Evolutionary conservation across 495 filamentous ascomycete species (phyloP), one percentile per base, ranked within the genome.

Genomic region (Jackrogersella multiformis): DNA sequence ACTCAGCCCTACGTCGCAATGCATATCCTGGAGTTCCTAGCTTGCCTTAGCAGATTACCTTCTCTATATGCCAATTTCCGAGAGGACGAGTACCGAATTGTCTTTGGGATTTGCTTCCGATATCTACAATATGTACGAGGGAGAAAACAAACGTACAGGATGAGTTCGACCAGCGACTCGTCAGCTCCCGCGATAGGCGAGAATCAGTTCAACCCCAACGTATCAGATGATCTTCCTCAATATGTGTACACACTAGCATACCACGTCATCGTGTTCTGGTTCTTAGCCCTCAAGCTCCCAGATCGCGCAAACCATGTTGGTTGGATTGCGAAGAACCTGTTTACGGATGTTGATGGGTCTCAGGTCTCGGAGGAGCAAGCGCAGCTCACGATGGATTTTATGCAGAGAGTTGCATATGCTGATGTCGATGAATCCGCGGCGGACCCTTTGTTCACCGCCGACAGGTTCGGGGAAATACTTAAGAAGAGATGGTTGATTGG

Each of bases 261-360:
- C 74, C 93, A 98, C 76, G 93, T 96, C 68, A 92, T 98, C 68
- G 91, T 92, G 2, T 97, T 96, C 70, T 99, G 96, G 96, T 98
- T 97, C 74, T 80, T 98, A 53, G 90, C 92, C 5, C 74, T 98
- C 61, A 93, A 90, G 73, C 83, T 97, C 30, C 82, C 88, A 38
- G 93, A 97, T 65, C 89, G 96, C 24, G 84, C 87, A 15, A 92
- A 87, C 62, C 90, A 96, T 61, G 91, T 96, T 44, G 86, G 87
- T 44, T 97, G 92, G 92, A 97, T 98, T 64, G 89, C 91, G n/a
- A 93, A 90, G 73, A 90, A 91, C 60, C 82, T 99, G 26, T 90
- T 91, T 21, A 86, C 82, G 3, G 90, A 96, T 68, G 84, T 86
- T 15, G 82, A 89, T 65, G 92, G 92, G 5, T 87, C 86, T 23